A percentile compares a stretch with the other conserved stretches of the same genome.
phyloP scores from a whole-genome alignment of 2,329 filamentous ascomycete genomes.

The Diaporthe citri region DNA sequence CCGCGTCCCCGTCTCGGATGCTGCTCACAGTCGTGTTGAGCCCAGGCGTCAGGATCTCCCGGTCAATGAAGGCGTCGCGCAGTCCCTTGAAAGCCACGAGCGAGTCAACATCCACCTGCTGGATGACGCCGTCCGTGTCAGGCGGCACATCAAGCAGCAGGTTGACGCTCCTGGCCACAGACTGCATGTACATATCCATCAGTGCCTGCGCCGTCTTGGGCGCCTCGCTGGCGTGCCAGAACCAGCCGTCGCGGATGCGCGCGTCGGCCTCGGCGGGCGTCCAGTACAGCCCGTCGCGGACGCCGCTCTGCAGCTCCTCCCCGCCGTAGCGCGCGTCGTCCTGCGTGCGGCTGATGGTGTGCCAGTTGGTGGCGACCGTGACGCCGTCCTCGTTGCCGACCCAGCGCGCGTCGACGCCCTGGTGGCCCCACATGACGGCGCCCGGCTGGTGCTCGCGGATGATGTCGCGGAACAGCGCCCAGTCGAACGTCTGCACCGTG shows the following conservation, averaged over 20 bases:
- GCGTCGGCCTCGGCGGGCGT: conserved; percentile 48
- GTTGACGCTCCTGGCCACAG: conserved; percentile 46
- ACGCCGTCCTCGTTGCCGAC: conserved; percentile 49
- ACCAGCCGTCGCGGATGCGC: conserved; percentile 47
- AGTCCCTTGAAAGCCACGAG: conserved; percentile 42
- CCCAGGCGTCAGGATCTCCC: background rate
- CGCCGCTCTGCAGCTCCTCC: conserved; percentile 43
- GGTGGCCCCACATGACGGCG: conserved; percentile 50
- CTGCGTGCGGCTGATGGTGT: conserved; percentile 48
- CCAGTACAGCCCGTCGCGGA: conserved; percentile 47
- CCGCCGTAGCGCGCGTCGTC: conserved; percentile 45
- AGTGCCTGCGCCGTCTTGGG: conserved; percentile 44
- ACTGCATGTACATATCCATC: conserved; percentile 47
- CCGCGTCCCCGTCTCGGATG: background rate
- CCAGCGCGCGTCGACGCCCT: conserved; percentile 49
- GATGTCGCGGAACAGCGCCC: conserved; percentile 47
- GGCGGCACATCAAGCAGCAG: conserved; percentile 46
- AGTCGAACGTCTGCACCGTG: conserved; percentile 49
- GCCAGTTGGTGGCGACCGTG: conserved; percentile 47
- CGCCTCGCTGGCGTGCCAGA: conserved; percentile 45
- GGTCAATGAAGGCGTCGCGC: conserved; percentile 39
- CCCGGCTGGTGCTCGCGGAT: conserved; percentile 46
- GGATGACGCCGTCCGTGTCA: conserved; percentile 44
- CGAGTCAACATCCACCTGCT: conserved; percentile 41
- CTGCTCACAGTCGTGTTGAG: conserved; percentile 8